Base-by-base conservation (phyloP, 2,329 filamentous ascomycete species). In the Hypoxylon rubiginosum region DNA sequence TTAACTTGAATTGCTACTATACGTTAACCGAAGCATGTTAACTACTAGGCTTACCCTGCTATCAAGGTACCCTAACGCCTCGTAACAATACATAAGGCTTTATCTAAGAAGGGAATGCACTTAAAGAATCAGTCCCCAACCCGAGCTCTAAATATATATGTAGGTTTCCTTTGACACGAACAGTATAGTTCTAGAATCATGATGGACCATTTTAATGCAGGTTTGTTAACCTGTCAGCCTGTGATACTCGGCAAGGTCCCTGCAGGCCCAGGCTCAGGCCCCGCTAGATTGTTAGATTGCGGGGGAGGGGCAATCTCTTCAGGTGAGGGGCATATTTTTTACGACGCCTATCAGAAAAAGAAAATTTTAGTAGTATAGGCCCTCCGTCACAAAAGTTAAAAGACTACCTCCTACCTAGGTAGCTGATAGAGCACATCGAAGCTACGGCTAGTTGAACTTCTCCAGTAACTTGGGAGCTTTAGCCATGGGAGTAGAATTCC, bases 301-400 rank as follows among this genome's bases (percentile, higher is more conserved):
- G 73, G 73, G 73, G 72, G 72, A 74, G 73, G 73, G 72, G 72
- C 73, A 68, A 61, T 41, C 13, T 28, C 30, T 64, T 45, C 66
- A 21, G 59, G 58, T 68, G 72, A 74, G 73, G 73, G 73, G 72
- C 68, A 73, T 24, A 24, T 64, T 68, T 68, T 63, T 30, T 49
- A 51, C 53, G 17, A 15, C 15, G 49, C 39, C 10, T 32, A 50
- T 17, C 7, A 67, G 56, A 66, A 63, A n/a, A n/a, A 67, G 56
- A 66, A 69, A 67, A 51, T 63, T 66, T 58, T 21, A 6, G 7
- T 21, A 4, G 5, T 10, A 21, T 8, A 8, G 39, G 58, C 34
- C 32, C 32, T 36, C 32, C 34, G 34, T 39, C 34, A n/a, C 34
- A 53, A 58, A 21, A 10, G 28, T 41, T 43, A 28, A 19, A 57